Percentiles rank a stretch among this genome's conserved stretches.
These are phyloP conservation scores for Roridomyces roridus DNA, from an alignment of 768 basidiomycete genomes.

Conservation along the genomic window DNA sequence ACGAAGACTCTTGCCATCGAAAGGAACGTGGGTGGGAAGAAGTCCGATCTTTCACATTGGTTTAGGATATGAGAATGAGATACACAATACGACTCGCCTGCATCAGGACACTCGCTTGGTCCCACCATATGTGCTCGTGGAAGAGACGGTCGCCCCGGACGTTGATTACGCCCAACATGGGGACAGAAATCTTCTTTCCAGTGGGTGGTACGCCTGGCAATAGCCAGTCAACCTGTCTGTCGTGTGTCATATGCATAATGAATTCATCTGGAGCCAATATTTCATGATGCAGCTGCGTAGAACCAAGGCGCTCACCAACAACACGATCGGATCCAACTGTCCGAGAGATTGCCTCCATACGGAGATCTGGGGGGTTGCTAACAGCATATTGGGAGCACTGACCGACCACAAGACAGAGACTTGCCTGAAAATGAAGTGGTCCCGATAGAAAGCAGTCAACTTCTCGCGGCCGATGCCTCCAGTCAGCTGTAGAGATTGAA, in stretches of 20 bases:
- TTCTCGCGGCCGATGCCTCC: constrained; percentile 59
- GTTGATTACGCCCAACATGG: constrained; percentile 63
- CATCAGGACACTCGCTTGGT: constrained; percentile 31
- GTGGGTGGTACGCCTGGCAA: constrained; percentile 62
- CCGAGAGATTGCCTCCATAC: constrained; percentile 52
- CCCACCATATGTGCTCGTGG: constrained; percentile 39
- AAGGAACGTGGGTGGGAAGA: constrained; percentile 29
- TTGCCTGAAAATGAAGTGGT: constrained; percentile 60
- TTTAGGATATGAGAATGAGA: too few relatives aligned
- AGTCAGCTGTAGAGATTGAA: constrained; percentile 46
- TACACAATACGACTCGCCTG: constrained; percentile 22
- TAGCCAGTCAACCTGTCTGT: constrained; percentile 51
- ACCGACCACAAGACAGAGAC: constrained; percentile 15
- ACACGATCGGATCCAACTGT: constrained; percentile 58
- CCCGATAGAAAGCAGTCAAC: constrained; percentile 59
- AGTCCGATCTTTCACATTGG: background rate
- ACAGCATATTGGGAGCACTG: background rate
- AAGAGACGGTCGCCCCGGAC: constrained; percentile 45
- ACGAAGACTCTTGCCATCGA: constrained; percentile 27
- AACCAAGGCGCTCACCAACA: constrained; percentile 42
- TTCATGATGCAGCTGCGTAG: background rate
- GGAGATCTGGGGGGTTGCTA: constrained; percentile 56
- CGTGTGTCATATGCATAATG: constrained; percentile 52
- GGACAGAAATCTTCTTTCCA: constrained; percentile 52
- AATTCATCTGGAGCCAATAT: constrained; percentile 50